Evolutionary conservation across 2,329 filamentous ascomycete genomes (phyloP), one percentile per base, ranked within the genome.

Genomic region (Calonectria henricotiae): DNA sequence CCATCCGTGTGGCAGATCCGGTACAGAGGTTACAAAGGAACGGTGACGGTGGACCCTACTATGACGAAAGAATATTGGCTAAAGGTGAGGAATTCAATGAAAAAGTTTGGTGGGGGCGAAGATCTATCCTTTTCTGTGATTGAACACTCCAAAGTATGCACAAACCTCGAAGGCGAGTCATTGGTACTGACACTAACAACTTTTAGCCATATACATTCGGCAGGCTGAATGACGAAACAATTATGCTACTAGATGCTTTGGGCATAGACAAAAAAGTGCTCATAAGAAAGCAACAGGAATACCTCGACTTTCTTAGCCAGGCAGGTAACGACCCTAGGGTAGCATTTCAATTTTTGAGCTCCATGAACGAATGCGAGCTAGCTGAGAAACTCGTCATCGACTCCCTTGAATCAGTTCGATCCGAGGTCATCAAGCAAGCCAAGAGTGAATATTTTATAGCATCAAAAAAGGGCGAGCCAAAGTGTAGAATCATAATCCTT

Each of bases 1-100:
- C 55, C 55, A 5, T 43, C 37, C 9, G 83, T 84, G 4, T 82
- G 81, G 65, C 82, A 85, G 68, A 83, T 85, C 30, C 75, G 82
- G 35, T 85, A 85, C 72, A 78, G 81, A 2, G 83, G 83, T 3
- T 85, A 85, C 70, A 85, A 85, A 65, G 83, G 83, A 1, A 82
- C 84, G 6, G 77, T 85, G 37, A 84, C 79, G 12, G 51, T 83
- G 15, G 82, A 85, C 62, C 80, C 79, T 5, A 67, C 41, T 3
- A 79, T 80, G 77, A 67, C 32, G 15, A 67, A 69, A 11, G 49
- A 68, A 17, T 51, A 62, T 3, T 68, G 74, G 25, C 65, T 79
- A 12, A 78, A 75, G 41, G 71, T 85, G 44, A 72, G 78, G 13
- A 76, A 75, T 54, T 85, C 83, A 3, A 85, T 85, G 82, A 81